These are phyloP conservation scores for Plantago rigida DNA, from an alignment of 305 asterid genomes.

Conservation along the genomic window DNA sequence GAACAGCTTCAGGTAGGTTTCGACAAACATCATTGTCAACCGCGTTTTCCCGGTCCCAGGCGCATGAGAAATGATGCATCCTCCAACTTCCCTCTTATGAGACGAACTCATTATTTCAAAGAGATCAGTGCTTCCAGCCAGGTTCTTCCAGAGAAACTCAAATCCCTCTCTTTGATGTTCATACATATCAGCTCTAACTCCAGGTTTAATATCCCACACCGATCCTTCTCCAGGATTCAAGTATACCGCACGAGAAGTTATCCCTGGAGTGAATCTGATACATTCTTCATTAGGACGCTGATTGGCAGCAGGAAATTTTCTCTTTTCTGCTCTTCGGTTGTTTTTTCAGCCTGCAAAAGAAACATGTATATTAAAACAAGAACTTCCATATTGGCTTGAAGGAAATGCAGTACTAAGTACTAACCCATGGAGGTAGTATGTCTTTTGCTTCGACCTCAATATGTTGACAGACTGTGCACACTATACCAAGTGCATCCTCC, in stretches of 20 bases:
- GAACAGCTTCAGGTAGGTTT: slow-evolving; percentile 26
- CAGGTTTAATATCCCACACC: neutral
- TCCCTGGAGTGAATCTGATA: neutral
- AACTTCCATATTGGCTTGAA: neutral
- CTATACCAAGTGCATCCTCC: neutral
- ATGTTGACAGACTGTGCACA: neutral
- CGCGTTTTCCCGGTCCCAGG: slow-evolving; percentile 41
- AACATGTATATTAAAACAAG: neutral
- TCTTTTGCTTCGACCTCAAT: neutral
- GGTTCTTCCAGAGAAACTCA: neutral
- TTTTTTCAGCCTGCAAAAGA: neutral
- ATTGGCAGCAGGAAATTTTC: neutral
- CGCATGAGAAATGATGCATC: slow-evolving; percentile 41
- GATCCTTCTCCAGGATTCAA: neutral
- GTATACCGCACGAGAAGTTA: neutral
- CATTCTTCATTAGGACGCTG: neutral
- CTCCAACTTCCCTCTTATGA: slow-evolving; percentile 16
- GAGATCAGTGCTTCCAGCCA: neutral
- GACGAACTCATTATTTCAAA: neutral
- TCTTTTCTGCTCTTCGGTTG: neutral
- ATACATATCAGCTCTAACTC: neutral
- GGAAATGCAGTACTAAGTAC: neutral
- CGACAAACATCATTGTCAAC: slow-evolving; percentile 31
- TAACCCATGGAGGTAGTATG: neutral
- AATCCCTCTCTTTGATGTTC: neutral